Evolutionary conservation across 2,329 filamentous ascomycete species (phyloP).

Genomic region (Fusarium miscanthi): DNA sequence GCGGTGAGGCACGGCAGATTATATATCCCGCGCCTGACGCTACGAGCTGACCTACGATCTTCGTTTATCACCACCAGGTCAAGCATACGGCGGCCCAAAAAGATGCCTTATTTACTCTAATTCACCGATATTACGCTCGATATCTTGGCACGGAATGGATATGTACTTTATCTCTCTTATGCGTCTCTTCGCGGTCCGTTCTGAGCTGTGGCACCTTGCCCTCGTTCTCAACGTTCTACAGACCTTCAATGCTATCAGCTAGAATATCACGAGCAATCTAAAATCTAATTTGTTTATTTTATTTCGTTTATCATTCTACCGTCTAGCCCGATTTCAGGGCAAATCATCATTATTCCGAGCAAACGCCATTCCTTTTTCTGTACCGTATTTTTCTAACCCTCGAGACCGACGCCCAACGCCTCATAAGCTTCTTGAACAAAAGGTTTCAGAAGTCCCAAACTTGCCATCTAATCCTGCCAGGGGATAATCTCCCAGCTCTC

Average conservation of each 20-base stretch:
- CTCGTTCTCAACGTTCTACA: constrained; percentile 1
- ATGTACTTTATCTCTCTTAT: background rate
- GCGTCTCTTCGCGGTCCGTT: background rate
- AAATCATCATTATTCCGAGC: background rate
- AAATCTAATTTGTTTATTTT: constrained; percentile 11
- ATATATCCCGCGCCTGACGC: constrained; percentile 26
- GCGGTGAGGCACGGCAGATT: constrained; percentile 55
- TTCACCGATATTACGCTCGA: background rate
- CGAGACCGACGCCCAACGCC: background rate
- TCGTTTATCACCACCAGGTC: constrained; percentile 8
- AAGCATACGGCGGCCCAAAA: background rate
- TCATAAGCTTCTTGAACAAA: background rate
- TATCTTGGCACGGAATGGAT: background rate
- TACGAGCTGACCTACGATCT: constrained; percentile 10
- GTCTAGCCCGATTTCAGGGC: constrained; percentile 1
- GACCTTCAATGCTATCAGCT: background rate
- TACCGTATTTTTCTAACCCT: background rate
- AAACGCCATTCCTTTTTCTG: constrained; percentile 22
- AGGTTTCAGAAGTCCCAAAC: background rate
- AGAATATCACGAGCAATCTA: background rate
- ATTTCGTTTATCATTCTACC: constrained; percentile 14
- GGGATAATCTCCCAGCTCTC: constrained; percentile 71
- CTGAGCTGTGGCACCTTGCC: background rate
- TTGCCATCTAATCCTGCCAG: constrained; percentile 57
- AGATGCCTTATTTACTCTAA: background rate